phyloP scores from a whole-genome alignment of 495 filamentous ascomycete genomes.

The Cladorrhinum samala region DNA sequence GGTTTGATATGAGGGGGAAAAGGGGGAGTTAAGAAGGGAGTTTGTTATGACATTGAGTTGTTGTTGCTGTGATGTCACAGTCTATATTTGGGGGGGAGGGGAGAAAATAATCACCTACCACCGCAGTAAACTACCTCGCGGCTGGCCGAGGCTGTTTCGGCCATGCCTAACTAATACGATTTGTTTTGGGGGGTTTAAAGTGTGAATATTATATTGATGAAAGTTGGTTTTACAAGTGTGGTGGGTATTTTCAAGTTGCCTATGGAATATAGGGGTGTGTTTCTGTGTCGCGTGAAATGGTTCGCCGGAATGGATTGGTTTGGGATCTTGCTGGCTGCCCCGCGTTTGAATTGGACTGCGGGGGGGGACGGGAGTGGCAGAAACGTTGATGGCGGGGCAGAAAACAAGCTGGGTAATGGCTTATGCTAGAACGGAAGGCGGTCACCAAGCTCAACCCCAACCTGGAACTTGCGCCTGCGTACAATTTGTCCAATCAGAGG shows the following conservation, averaged over 20 bases:
- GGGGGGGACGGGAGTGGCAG: no score
- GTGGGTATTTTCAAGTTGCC: no score
- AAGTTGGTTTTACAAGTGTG: conserved; percentile 5
- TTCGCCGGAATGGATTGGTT: conserved; percentile 3
- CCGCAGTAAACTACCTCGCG: conserved; percentile 30
- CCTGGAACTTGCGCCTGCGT: not conserved
- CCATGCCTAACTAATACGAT: conserved; percentile 18
- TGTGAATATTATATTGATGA: not conserved
- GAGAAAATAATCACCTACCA: conserved; percentile 15
- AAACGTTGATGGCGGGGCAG: conserved; percentile 19
- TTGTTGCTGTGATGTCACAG: conserved; percentile 19
- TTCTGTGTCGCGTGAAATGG: no score
- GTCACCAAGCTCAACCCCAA: not conserved
- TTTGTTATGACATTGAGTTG: not conserved
- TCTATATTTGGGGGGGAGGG: not conserved
- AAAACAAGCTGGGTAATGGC: no score
- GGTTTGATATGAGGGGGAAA: conserved; percentile 8
- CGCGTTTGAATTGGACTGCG: conserved; percentile 16
- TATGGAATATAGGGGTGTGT: no score
- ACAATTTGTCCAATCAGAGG: not conserved
- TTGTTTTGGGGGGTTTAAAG: not conserved
- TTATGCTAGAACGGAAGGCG: conserved; percentile 4
- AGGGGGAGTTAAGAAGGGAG: conserved; percentile 11
- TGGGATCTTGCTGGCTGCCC: conserved; percentile 11
- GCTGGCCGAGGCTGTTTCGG: conserved; percentile 18